A percentile compares a stretch with the other conserved stretches of the same genome.
Conservation (phyloP, 441 rosid genomes). For the Gossypium lobatum region DNA sequence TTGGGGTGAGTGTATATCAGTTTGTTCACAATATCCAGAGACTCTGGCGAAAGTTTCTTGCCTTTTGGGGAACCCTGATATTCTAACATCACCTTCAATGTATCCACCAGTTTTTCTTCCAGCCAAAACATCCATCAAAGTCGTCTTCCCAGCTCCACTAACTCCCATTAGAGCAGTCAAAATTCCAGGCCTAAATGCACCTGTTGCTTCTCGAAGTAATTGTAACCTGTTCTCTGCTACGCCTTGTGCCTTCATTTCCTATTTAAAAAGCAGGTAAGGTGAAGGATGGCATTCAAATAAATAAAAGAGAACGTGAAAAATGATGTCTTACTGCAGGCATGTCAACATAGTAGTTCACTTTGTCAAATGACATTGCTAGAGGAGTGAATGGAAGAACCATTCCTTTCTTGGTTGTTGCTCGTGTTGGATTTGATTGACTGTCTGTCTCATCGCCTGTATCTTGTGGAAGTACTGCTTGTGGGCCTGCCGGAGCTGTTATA, state of each 20-base stretch:
- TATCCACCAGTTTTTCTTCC: conserved; percentile 88
- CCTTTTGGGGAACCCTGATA: conserved; percentile 75
- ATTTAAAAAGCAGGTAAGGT: background rate
- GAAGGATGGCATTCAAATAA: background rate
- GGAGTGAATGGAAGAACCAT: conserved; percentile 93
- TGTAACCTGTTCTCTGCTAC: conserved; percentile 59
- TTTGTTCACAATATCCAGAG: conserved; percentile 93
- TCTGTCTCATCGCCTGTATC: conserved; percentile 38
- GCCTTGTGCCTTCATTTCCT: conserved; percentile 89
- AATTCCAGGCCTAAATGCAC: conserved; percentile 83
- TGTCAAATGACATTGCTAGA: conserved; percentile 74
- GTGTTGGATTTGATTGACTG: conserved; percentile 27
- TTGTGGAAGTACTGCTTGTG: conserved; percentile 60
- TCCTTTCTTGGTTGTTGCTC: conserved; percentile 51
- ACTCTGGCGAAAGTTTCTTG: conserved; percentile 92
- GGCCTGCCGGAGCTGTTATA: conserved; percentile 52
- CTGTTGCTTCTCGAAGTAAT: conserved; percentile 59
- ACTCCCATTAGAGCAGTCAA: conserved; percentile 96
- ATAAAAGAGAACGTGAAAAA: background rate
- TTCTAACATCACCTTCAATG: conserved; percentile 79
- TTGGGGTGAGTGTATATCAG: conserved; percentile 81
- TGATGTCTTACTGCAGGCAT: conserved; percentile 68
- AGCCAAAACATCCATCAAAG: conserved; percentile 91
- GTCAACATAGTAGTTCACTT: conserved; percentile 70
- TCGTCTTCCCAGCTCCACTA: conserved; percentile 95